phyloP scores from a whole-genome alignment of 305 asterid genomes.

The Solanum chacoense region DNA sequence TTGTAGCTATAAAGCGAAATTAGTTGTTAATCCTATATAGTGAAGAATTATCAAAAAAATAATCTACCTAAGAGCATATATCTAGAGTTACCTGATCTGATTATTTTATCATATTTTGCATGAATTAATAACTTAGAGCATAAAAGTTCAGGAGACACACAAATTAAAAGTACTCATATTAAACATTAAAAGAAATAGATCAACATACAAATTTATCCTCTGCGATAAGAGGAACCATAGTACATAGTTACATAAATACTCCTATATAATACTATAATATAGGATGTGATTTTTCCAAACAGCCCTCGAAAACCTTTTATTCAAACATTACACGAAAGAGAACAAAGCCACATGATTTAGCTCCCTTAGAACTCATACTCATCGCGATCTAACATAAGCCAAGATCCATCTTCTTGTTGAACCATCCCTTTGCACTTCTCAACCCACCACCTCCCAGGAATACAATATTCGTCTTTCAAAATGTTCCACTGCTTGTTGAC shows the following conservation, averaged over 20 bases:
- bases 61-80: background rate
- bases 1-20: background rate
- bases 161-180: background rate
- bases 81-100: background rate
- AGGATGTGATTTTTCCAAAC: background rate
- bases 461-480: conserved; percentile 27
- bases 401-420: conserved; percentile 55
- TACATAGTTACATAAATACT: background rate
- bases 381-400: conserved; percentile 42
- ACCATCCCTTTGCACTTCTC: conserved; percentile 56
- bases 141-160: background rate
- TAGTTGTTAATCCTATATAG: background rate
- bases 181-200: background rate
- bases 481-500: conserved; percentile 39
- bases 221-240: background rate
- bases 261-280: background rate
- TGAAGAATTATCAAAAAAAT: background rate
- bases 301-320: background rate
- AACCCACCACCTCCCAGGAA: conserved; percentile 39
- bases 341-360: background rate
- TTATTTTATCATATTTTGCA: background rate
- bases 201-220: background rate
- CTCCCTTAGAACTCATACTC: background rate
- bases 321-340: background rate
- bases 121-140: background rate